A percentile compares a stretch with the other conserved stretches of the same genome.
Conservation (phyloP, 208 protist species). For the Trypanosomatidae sp. region DNA sequence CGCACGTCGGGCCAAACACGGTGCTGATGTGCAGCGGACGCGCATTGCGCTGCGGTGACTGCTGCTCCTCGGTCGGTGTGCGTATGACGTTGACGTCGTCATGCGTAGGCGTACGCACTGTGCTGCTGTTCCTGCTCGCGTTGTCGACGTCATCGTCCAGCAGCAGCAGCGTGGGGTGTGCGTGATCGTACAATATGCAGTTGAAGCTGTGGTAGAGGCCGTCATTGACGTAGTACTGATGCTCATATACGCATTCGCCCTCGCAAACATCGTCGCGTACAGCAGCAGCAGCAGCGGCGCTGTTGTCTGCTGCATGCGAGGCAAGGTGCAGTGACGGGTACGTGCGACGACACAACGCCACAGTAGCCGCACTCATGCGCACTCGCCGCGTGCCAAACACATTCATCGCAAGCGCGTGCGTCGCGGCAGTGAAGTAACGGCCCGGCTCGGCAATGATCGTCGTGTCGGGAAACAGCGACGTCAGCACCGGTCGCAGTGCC, state of each 20-base stretch:
- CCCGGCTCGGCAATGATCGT: conserved; percentile 74
- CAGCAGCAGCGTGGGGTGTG: conserved; percentile 27
- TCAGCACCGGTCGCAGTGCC: conserved; percentile 32
- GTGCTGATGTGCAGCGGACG: conserved; percentile 36
- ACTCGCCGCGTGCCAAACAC: conserved; percentile 36
- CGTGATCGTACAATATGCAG: conserved; percentile 76
- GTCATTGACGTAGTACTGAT: conserved; percentile 80
- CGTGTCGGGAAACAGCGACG: conserved; percentile 45
- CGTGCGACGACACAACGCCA: no score
- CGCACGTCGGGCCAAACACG: conserved; percentile 82
- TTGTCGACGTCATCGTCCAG: conserved; percentile 19
- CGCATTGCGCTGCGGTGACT: conserved; percentile 2
- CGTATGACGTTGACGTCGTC: not conserved
- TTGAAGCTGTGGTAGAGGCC: conserved; percentile 83
- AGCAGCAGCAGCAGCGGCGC: no score
- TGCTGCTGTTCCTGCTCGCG: not conserved
- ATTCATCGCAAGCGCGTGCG: conserved; percentile 52
- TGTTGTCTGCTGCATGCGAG: not conserved
- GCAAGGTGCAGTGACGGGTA: not conserved
- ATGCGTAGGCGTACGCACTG: no score
- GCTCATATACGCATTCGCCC: conserved; percentile 10
- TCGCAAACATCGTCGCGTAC: no score
- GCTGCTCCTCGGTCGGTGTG: conserved; percentile 3
- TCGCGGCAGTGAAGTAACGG: conserved; percentile 63
- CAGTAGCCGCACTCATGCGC: conserved; percentile 8